Base-by-base conservation (phyloP, 768 basidiomycete species). In the Atractiella rhizophila region DNA sequence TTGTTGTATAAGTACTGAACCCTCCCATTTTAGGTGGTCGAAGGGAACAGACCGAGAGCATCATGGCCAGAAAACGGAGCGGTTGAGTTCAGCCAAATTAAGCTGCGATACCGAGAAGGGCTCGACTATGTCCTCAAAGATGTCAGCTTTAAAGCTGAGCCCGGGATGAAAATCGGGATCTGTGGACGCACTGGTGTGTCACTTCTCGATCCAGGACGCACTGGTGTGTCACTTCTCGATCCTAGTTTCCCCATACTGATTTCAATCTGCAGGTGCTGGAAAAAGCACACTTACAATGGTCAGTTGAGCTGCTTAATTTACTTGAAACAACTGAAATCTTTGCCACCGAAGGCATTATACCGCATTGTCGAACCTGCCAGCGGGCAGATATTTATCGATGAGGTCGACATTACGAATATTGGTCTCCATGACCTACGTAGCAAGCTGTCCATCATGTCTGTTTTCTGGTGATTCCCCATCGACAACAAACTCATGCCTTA, bases 131-230 rank as follows among this genome's bases (percentile, higher is more conserved):
- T 85, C 7, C 58, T 94, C n/a, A 75, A 69, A 48, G 66, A 73
- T 23, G 66, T 94, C 39, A 68, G 67, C 11, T 57, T 96, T 45
- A 65, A 57, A 7, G 71, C 85, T 50, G 64, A 70, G 51, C 64
- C 76, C 0, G 70, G 67, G 34, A 78, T 86, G 56, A 88, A 85
- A 58, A 69, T 88, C 33, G 88, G 88, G n/a, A 72, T 91, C 41
- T 64, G 66, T 15, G 66, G 66, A 4, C 48, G 66, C 38, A 51
- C 47, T 11, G 48, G 51, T 10, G 6, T 15, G 33, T 43, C 23
- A 23, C 24, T 30, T 29, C 5, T 30, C 8, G 16, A 7, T 35
- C 71, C 85, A 82, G 7, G 83, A 65, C 12, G 73, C 73, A 33
- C 61, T 59, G 9, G 62, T 63, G 43, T 52, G 48, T 29, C 47